phyloP scores from a whole-genome alignment of 352 stramenopile genomes.

The Globisporangium irregulare region DNA sequence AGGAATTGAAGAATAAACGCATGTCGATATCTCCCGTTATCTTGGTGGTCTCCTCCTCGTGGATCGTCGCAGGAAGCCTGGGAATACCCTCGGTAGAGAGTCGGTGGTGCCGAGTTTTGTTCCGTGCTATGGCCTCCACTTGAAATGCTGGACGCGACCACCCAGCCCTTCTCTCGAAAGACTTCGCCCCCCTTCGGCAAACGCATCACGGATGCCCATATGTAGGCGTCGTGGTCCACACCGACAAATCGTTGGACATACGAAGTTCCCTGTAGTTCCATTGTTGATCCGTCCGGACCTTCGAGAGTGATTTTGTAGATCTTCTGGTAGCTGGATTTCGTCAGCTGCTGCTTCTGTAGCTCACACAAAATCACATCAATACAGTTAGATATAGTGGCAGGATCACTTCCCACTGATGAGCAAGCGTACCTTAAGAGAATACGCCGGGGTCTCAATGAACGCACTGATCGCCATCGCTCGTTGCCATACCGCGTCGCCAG shows the following conservation, averaged over 20 bases:
- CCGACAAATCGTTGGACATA: not conserved
- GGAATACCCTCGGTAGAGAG: not conserved
- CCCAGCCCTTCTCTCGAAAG: conserved; percentile 1
- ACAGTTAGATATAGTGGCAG: not conserved
- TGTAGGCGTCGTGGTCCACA: not conserved
- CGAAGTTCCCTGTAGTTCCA: not conserved
- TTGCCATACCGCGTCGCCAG: not conserved
- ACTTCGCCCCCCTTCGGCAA: not conserved
- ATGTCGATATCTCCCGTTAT: not conserved
- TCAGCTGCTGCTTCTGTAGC: not conserved
- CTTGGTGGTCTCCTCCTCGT: not conserved
- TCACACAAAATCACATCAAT: not conserved
- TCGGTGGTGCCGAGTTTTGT: not conserved
- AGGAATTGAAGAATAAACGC: conserved; percentile 10
- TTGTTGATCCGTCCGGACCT: not conserved
- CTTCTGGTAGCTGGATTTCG: not conserved
- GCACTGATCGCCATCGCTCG: conserved; percentile 11
- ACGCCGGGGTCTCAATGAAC: not conserved
- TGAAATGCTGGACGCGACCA: not conserved
- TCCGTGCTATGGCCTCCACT: not conserved
- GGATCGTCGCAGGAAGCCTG: not conserved
- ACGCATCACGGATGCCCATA: not conserved
- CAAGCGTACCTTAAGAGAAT: not conserved
- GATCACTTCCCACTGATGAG: not conserved
- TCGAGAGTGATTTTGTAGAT: not conserved